Evolutionary conservation across 495 filamentous ascomycete species (phyloP).

Genomic region (Thermochaetoides thermophila): DNA sequence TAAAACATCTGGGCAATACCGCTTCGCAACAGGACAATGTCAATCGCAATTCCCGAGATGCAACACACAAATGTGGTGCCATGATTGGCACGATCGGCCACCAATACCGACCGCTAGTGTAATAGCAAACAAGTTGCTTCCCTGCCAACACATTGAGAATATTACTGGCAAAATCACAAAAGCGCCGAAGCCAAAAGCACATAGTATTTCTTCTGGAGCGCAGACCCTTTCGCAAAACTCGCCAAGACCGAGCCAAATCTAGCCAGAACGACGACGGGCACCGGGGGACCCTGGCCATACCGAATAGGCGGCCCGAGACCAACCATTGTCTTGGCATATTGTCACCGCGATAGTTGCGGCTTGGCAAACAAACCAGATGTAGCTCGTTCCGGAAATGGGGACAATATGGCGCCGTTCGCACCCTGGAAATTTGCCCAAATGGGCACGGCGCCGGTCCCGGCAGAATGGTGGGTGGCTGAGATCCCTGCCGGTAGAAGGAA

Average conservation of each 20-base stretch:
- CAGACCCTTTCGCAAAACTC: too few species aligned
- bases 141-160: too few species aligned
- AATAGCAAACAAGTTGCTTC: too few species aligned
- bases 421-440: not conserved
- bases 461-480: not conserved
- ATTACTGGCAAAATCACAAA: too few species aligned
- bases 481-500: not conserved
- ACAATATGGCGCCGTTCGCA: not conserved
- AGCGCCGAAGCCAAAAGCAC: too few species aligned
- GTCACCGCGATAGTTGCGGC: constrained; percentile 7
- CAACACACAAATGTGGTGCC: too few species aligned
- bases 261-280: not conserved
- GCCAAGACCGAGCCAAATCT: constrained; percentile 3
- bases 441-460: not conserved
- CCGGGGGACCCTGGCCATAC: not conserved
- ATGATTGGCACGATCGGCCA: too few species aligned
- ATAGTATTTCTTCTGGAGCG: too few species aligned
- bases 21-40: too few species aligned
- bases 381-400: not conserved
- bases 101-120: too few species aligned
- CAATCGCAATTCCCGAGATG: too few species aligned
- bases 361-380: constrained; percentile 10
- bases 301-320: not conserved
- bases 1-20: too few species aligned
- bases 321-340: constrained; percentile 10